A percentile compares a stretch with the other conserved stretches of the same genome.
Evolutionary conservation across 1,284 basidiomycete genomes (phyloP).

Genomic region (Exobasidium cylindrosporum): DNA sequence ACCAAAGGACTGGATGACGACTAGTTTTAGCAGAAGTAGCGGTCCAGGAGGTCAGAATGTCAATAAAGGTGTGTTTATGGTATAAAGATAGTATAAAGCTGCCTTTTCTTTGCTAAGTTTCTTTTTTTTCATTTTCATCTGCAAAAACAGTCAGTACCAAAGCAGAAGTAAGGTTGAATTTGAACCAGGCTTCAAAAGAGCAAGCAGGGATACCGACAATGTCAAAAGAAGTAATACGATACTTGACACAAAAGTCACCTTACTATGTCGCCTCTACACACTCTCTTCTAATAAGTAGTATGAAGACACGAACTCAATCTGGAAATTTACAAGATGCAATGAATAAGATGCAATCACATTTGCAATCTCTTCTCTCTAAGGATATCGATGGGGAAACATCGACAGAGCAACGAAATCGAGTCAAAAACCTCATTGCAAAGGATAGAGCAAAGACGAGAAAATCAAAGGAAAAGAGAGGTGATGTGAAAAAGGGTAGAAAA

Average conservation of each 20-base stretch:
- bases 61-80: slow-evolving; percentile 2
- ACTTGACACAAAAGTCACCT: slow-evolving; percentile 2
- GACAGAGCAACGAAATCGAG: slow-evolving; percentile 1
- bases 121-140: too few relatives aligned
- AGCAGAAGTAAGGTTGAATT: slow-evolving; percentile 5
- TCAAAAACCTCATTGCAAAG: slow-evolving; percentile 1
- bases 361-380: neutral
- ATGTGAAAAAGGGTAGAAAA: slow-evolving; percentile 1
- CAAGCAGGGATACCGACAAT: neutral
- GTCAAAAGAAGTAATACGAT: neutral
- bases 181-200: neutral
- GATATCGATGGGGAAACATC: slow-evolving; percentile 4
- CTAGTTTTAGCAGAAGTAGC: neutral
- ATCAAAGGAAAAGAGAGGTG: slow-evolving; percentile 7
- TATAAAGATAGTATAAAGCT: neutral
- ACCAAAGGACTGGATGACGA: slow-evolving; percentile 10
- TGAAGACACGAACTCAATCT: slow-evolving; percentile 2
- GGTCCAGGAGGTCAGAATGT: slow-evolving; percentile 14
- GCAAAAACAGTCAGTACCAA: slow-evolving; percentile 2
- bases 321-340: slow-evolving; percentile 9
- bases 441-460: slow-evolving; percentile 7
- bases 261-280: slow-evolving; percentile 8
- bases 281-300: neutral
- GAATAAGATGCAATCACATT: slow-evolving; percentile 9
- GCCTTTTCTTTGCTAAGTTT: too few relatives aligned